These are phyloP conservation scores for Termitomyces bulborhizus DNA, from an alignment of 768 basidiomycete genomes.

Conservation along the genomic window DNA sequence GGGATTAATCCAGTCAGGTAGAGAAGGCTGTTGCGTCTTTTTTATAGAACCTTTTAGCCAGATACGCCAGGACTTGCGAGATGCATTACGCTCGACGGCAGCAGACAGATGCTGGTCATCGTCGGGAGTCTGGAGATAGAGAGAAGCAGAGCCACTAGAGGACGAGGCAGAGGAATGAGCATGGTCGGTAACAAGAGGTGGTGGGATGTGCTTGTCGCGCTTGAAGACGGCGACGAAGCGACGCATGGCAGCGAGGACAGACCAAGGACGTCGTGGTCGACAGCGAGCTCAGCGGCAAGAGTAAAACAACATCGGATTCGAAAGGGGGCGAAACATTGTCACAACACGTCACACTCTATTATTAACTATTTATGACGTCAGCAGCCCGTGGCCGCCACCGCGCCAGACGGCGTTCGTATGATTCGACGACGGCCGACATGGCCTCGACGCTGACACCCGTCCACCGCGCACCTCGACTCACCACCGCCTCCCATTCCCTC, in stretches of 20 bases:
- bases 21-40: conserved; percentile 11
- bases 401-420: conserved; percentile 57
- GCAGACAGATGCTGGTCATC: conserved; percentile 34
- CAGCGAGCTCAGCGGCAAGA: conserved; percentile 1
- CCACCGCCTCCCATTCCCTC: conserved; percentile 41
- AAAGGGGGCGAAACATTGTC: conserved; percentile 9
- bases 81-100: conserved; percentile 22
- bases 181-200: conserved; percentile 23
- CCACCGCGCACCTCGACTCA: conserved; percentile 47
- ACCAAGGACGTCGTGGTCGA: conserved; percentile 6
- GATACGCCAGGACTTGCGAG: conserved; percentile 48
- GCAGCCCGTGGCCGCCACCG: conserved; percentile 26
- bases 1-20: conserved; percentile 25
- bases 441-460: conserved; percentile 48
- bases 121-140: conserved; percentile 54
- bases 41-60: conserved; percentile 34
- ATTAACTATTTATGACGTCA: conserved; percentile 8
- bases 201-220: conserved; percentile 32
- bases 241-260: conserved; percentile 38
- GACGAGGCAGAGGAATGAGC: conserved; percentile 51
- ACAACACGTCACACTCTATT: conserved; percentile 9
- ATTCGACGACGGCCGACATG: conserved; percentile 51
- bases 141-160: conserved; percentile 53
- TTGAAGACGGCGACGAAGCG: conserved; percentile 58
- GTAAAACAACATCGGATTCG: conserved; percentile 7